A percentile compares a stretch with the other conserved stretches of the same genome.
Conservation (phyloP, 148 eudicot species). For the Pouteria glomerata region DNA sequence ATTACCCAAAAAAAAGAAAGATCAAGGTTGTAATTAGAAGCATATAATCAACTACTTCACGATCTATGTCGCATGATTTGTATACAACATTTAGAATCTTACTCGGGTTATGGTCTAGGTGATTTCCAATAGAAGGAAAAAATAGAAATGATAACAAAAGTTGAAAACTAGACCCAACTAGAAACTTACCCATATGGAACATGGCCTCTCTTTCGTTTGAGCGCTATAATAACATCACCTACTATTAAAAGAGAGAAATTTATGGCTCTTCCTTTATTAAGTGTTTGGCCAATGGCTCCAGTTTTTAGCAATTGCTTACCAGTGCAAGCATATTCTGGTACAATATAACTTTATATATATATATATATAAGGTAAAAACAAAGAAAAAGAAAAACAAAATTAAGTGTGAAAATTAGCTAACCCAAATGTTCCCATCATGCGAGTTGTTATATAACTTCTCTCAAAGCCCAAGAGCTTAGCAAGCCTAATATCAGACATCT, state of each 20-base stretch:
- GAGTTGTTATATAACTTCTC: constrained; percentile 75
- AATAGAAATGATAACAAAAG: not conserved
- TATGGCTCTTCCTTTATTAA: constrained; percentile 70
- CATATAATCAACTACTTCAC: not conserved
- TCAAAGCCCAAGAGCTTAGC: constrained; percentile 82
- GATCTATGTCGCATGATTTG: not conserved
- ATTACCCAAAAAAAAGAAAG: no score
- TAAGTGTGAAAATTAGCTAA: constrained; percentile 22
- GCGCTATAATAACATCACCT: constrained; percentile 71
- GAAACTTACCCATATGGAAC: constrained; percentile 60
- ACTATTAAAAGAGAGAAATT: constrained; percentile 76
- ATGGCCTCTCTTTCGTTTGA: constrained; percentile 51
- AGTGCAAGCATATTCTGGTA: constrained; percentile 82
- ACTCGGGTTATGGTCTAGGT: not conserved
- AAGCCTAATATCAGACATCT: constrained; percentile 87
- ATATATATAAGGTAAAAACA: no score
- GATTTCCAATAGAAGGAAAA: not conserved
- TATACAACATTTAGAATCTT: not conserved
- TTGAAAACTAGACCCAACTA: not conserved
- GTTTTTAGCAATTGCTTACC: constrained; percentile 71
- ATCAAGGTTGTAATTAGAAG: constrained; percentile 1
- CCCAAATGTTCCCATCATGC: constrained; percentile 97
- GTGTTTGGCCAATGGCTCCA: constrained; percentile 66
- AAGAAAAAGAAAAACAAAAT: no score
- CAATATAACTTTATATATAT: constrained; percentile 79